Evolutionary conservation across 306 rosid species (phyloP).

Genomic region (Carpinus fangiana): DNA sequence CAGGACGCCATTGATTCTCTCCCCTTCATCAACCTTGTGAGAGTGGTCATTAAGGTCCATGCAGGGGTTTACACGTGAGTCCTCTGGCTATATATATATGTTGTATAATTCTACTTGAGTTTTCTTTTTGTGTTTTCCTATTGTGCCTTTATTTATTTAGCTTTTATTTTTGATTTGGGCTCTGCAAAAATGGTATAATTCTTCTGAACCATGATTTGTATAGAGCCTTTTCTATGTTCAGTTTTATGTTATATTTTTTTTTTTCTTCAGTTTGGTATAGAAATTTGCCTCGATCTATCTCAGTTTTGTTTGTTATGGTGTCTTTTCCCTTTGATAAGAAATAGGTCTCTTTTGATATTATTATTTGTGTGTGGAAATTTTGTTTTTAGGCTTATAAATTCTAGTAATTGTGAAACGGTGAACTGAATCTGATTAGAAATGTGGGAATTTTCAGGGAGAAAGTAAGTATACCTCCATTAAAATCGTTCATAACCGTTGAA

Average conservation of each 20-base stretch:
- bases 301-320: slow-evolving; percentile 26
- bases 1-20: slow-evolving; percentile 90
- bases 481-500: slow-evolving; percentile 82
- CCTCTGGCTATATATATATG: background rate
- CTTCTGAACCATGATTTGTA: slow-evolving; percentile 24
- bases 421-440: slow-evolving; percentile 9
- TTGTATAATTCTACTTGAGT: slow-evolving; percentile 1
- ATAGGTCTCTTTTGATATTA: slow-evolving; percentile 13
- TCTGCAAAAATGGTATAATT: slow-evolving; percentile 14
- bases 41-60: slow-evolving; percentile 92
- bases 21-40: slow-evolving; percentile 73
- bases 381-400: background rate
- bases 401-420: background rate
- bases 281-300: background rate
- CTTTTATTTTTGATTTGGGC: background rate
- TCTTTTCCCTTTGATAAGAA: slow-evolving; percentile 24
- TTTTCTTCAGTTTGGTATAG: slow-evolving; percentile 4
- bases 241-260: too few species aligned
- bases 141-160: background rate
- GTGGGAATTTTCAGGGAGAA: slow-evolving; percentile 63
- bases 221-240: slow-evolving; percentile 1
- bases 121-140: background rate
- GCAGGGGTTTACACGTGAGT: slow-evolving; percentile 95
- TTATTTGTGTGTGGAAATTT: slow-evolving; percentile 2
- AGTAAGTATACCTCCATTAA: slow-evolving; percentile 72